Conservation (phyloP, 2,329 filamentous ascomycete species). For the Arthrobotrys musiformis region DNA sequence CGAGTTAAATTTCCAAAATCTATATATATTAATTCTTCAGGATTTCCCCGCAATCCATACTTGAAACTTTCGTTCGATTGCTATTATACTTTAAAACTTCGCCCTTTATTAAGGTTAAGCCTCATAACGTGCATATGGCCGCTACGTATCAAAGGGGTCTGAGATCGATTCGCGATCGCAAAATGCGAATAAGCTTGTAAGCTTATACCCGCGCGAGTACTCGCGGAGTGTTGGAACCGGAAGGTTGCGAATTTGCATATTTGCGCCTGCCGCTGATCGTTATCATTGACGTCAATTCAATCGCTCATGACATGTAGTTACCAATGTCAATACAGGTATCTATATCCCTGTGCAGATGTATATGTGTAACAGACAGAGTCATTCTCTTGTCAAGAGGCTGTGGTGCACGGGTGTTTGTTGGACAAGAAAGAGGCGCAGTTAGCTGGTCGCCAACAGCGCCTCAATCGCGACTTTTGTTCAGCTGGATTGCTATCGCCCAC, state of each 20-base stretch:
- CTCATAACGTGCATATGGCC: background rate
- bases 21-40: background rate
- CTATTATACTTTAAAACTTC: background rate
- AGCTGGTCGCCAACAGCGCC: conserved; percentile 20
- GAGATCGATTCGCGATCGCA: conserved; percentile 1
- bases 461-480: conserved; percentile 22
- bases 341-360: background rate
- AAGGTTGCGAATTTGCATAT: background rate
- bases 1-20: background rate
- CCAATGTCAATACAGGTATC: no score
- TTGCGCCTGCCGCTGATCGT: background rate
- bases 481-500: background rate
- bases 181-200: conserved; percentile 23
- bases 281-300: background rate
- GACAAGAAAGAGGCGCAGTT: conserved; percentile 26
- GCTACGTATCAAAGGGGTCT: background rate
- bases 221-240: background rate
- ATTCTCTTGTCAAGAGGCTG: conserved; percentile 1
- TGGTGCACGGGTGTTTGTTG: background rate
- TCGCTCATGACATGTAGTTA: background rate
- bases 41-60: background rate
- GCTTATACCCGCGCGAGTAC: no score
- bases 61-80: background rate
- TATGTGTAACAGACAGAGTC: background rate
- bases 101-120: conserved; percentile 4